Evolutionary conservation across 2,329 filamentous ascomycete genomes (phyloP).

Genomic region (Delphinella strobiligena): DNA sequence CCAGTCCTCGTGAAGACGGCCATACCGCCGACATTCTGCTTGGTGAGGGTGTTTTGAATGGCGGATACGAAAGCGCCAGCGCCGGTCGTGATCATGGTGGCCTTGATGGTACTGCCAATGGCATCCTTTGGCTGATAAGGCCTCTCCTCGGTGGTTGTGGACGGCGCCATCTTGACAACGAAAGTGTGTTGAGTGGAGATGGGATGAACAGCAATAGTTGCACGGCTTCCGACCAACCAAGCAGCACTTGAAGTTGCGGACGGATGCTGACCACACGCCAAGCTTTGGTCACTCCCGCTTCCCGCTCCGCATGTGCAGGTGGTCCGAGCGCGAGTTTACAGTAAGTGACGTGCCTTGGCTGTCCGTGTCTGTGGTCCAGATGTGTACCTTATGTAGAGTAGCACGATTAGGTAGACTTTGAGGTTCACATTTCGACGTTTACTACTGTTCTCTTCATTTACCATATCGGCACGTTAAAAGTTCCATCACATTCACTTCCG

Average conservation of each 20-base stretch:
- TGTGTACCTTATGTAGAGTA: too few species aligned
- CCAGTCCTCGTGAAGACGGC: constrained; percentile 72
- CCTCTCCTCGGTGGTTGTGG: constrained; percentile 29
- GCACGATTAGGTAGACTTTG: too few species aligned
- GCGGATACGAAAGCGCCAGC: constrained; percentile 63
- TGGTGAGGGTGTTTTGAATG: constrained; percentile 76
- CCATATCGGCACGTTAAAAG: too few species aligned
- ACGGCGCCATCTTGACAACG: constrained; percentile 7
- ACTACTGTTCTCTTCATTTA: too few species aligned
- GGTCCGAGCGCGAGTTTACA: too few species aligned
- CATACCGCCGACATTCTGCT: constrained; percentile 67
- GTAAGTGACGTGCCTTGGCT: too few species aligned
- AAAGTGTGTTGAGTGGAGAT: constrained; percentile 4
- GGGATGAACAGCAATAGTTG: neutral
- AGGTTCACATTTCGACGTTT: too few species aligned
- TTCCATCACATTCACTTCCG: neutral
- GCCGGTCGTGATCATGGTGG: constrained; percentile 51
- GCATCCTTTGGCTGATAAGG: constrained; percentile 65
- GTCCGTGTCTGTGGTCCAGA: too few species aligned
- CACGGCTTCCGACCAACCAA: neutral
- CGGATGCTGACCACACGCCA: too few species aligned
- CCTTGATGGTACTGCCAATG: constrained; percentile 52
- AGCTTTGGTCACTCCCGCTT: too few species aligned
- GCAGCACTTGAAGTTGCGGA: neutral
- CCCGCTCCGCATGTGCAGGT: too few species aligned